Conservation (phyloP, 306 rosid species). For the Cucumis sativus region Cucumber_9930_V3 NC_026657.2:11518001-11518500, state of each 20-base stretch:
- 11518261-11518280: slow-evolving; percentile 63
- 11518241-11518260: background rate
- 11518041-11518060: background rate
- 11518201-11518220: background rate
- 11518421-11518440: slow-evolving; percentile 34
- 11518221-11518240: background rate
- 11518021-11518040: background rate
- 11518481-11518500: slow-evolving; percentile 3
- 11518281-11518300: slow-evolving; percentile 74
- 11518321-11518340: slow-evolving; percentile 81
- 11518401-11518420: slow-evolving; percentile 69
- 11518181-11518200: background rate
- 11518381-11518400: slow-evolving; percentile 68
- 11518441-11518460: background rate
- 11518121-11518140: background rate
- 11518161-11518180: background rate
- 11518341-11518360: slow-evolving; percentile 70
- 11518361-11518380: slow-evolving; percentile 86
- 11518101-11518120: background rate
- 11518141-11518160: background rate
- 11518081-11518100: background rate
- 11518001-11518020: background rate
- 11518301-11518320: slow-evolving; percentile 76
- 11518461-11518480: background rate
- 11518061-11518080: background rate